phyloP scores from a whole-genome alignment of 805 yeast species.

The Hanseniaspora singularis region DNA sequence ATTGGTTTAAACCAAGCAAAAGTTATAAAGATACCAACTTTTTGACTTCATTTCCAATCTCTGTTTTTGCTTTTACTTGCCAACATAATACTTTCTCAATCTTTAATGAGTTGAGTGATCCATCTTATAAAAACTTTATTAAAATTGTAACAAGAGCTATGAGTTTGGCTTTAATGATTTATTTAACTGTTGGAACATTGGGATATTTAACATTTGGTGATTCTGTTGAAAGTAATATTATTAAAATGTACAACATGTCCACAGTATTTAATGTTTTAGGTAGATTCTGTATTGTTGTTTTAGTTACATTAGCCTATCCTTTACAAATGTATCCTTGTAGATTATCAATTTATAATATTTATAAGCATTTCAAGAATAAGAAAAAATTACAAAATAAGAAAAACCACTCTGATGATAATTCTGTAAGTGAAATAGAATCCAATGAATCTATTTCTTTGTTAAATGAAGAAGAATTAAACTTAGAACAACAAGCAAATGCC shows the following conservation, averaged over 20 bases:
- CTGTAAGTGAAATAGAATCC: constrained; percentile 8
- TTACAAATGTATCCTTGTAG: constrained; percentile 85
- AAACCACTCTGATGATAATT: background rate
- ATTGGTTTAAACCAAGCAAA: constrained; percentile 37
- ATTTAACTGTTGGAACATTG: constrained; percentile 59
- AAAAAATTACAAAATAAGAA: background rate
- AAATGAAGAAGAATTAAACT: constrained; percentile 10
- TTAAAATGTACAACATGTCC: constrained; percentile 59
- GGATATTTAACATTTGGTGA: constrained; percentile 87
- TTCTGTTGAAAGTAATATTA: constrained; percentile 64
- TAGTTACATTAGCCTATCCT: constrained; percentile 79
- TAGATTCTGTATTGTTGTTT: constrained; percentile 61
- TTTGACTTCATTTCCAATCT: constrained; percentile 75
- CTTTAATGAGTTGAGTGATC: constrained; percentile 62
- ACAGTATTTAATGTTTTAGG: constrained; percentile 60
- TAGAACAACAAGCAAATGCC: constrained; percentile 8
- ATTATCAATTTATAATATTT: constrained; percentile 63
- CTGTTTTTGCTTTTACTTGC: constrained; percentile 89
- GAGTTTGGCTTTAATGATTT: constrained; percentile 47
- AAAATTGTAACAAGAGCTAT: constrained; percentile 44
- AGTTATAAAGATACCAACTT: constrained; percentile 29
- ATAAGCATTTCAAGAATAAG: constrained; percentile 34
- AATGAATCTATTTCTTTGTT: constrained; percentile 11
- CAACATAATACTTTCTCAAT: constrained; percentile 91
- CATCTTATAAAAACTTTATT: constrained; percentile 37